phyloP scores from a whole-genome alignment of 257 asterid species.

The Rhazya stricta region DNA sequence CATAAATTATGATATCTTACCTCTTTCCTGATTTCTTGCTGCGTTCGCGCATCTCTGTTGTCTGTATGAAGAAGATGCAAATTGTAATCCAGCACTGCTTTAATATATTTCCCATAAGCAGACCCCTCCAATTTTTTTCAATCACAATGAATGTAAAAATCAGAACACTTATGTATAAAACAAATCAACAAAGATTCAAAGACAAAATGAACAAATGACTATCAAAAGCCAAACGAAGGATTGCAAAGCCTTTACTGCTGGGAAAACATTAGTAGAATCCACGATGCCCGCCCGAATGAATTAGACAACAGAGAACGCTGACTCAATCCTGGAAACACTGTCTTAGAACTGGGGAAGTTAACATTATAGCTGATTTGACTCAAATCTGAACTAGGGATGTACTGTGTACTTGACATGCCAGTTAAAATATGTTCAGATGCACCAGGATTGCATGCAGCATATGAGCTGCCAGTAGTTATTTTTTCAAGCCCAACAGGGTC shows the following conservation, averaged over 20 bases:
- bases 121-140: constrained; percentile 7
- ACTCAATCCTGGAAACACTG: neutral
- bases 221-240: no score
- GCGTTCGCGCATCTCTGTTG: constrained; percentile 3
- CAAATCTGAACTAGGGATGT: neutral
- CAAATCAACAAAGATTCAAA: neutral
- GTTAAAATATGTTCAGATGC: constrained; percentile 3
- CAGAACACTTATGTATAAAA: neutral
- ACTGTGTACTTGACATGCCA: neutral
- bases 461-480: constrained; percentile 13
- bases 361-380: neutral
- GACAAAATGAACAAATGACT: neutral
- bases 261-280: neutral
- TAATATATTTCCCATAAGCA: neutral
- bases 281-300: neutral
- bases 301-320: neutral
- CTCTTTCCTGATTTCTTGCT: constrained; percentile 18
- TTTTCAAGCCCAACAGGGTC: constrained; percentile 24
- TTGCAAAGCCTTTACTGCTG: constrained; percentile 1
- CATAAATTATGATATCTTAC: constrained; percentile 30
- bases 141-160: neutral
- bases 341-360: neutral
- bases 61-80: neutral
- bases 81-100: constrained; percentile 4
- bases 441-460: constrained; percentile 23